Conservation (phyloP, 805 yeast species). For the Metschnikowia reukaufii region DNA sequence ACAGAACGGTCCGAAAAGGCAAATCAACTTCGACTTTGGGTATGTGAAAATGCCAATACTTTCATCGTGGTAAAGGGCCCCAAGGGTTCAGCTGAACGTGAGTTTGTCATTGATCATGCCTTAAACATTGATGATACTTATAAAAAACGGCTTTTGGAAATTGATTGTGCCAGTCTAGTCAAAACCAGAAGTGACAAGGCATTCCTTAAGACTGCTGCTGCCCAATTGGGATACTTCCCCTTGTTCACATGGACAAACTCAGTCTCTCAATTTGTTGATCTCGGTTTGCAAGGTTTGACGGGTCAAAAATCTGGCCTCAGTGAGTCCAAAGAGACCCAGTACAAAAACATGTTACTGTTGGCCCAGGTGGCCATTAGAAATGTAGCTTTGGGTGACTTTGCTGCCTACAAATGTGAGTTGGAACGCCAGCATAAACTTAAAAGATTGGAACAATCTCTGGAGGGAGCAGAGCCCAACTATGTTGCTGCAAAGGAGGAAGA, state of each 20-base stretch:
- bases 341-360: slow-evolving; percentile 74
- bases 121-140: slow-evolving; percentile 50
- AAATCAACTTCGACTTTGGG: slow-evolving; percentile 71
- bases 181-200: slow-evolving; percentile 74
- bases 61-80: slow-evolving; percentile 92
- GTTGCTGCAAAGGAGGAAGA: slow-evolving; percentile 69
- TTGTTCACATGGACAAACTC: slow-evolving; percentile 90
- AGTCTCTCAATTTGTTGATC: slow-evolving; percentile 73
- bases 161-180: slow-evolving; percentile 77
- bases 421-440: slow-evolving; percentile 20
- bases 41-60: slow-evolving; percentile 85
- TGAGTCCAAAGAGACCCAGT: slow-evolving; percentile 78
- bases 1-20: slow-evolving; percentile 67
- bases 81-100: slow-evolving; percentile 90
- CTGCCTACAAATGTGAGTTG: slow-evolving; percentile 27
- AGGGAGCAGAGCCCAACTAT: slow-evolving; percentile 23
- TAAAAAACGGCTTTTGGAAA: slow-evolving; percentile 51
- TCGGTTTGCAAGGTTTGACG: slow-evolving; percentile 84
- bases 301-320: slow-evolving; percentile 92
- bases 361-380: slow-evolving; percentile 72
- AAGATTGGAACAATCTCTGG: slow-evolving; percentile 5
- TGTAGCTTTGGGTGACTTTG: slow-evolving; percentile 43
- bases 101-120: slow-evolving; percentile 67
- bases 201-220: slow-evolving; percentile 66
- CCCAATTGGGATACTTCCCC: slow-evolving; percentile 87